Evolutionary conservation across 306 rosid species (phyloP).

Genomic region (Vicia villosa): DNA sequence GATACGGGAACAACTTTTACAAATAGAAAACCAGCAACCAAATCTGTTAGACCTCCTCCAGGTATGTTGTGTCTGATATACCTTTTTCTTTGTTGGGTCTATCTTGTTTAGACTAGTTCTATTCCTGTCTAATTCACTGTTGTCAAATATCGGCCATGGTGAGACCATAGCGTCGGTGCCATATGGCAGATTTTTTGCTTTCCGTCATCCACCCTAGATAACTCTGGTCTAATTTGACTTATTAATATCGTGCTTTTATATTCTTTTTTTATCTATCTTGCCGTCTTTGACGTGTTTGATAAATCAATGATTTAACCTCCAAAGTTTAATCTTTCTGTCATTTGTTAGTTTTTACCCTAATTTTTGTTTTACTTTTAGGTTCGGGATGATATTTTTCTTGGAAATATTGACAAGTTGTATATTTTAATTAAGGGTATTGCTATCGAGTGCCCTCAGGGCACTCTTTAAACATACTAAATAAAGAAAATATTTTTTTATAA

Average conservation of each 20-base stretch:
- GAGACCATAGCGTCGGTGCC: background rate
- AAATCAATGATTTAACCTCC: background rate
- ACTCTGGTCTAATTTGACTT: background rate
- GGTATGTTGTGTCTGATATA: conserved; percentile 51
- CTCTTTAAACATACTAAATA: too few species aligned
- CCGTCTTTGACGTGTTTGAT: conserved; percentile 20
- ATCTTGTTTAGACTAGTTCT: conserved; percentile 22
- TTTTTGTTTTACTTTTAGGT: conserved; percentile 9
- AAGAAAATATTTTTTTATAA: too few species aligned
- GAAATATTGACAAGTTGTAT: conserved; percentile 9
- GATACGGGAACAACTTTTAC: conserved; percentile 89
- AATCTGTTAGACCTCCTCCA: conserved; percentile 80
- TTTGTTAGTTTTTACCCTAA: background rate
- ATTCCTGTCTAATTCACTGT: background rate
- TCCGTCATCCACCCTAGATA: too few species aligned
- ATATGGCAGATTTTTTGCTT: too few species aligned
- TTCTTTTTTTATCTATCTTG: background rate
- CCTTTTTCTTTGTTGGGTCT: background rate
- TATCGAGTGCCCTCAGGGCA: too few species aligned
- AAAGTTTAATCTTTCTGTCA: background rate
- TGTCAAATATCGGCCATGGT: background rate
- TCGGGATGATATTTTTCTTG: background rate
- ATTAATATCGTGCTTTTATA: conserved; percentile 14
- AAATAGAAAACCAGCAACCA: conserved; percentile 95
- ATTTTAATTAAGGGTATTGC: too few species aligned